Evolutionary conservation across 2,329 filamentous ascomycete species (phyloP).

Genomic region (Erysiphe pisi): DNA sequence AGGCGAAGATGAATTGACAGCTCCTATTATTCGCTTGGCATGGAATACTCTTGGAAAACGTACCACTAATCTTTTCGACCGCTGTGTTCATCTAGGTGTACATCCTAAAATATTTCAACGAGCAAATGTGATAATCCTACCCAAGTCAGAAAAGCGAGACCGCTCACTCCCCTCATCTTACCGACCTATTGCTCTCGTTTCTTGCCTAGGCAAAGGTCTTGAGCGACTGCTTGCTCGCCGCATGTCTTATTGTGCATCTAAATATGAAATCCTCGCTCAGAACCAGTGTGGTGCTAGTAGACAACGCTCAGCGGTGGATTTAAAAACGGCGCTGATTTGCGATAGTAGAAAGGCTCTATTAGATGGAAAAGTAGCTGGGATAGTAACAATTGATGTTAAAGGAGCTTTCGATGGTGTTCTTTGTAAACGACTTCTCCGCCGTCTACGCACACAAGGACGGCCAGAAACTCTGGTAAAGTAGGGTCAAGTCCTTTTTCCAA

Average conservation of each 20-base stretch:
- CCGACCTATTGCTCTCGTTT: slow-evolving; percentile 1
- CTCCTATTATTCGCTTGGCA: not conserved
- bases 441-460: slow-evolving; percentile 1
- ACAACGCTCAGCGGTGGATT: slow-evolving; percentile 7
- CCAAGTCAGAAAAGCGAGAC: not conserved
- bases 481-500: slow-evolving; percentile 6
- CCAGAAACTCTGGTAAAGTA: not conserved
- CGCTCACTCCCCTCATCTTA: not conserved
- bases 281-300: not conserved
- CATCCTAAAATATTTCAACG: slow-evolving; percentile 15
- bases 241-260: not conserved
- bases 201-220: slow-evolving; percentile 10
- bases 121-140: slow-evolving; percentile 9
- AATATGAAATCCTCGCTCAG: not conserved
- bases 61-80: not conserved
- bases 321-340: not conserved
- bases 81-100: not conserved
- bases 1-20: not conserved
- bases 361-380: slow-evolving; percentile 12
- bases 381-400: slow-evolving; percentile 26
- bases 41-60: not conserved
- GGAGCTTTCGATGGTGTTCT: slow-evolving; percentile 13
- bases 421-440: not conserved
- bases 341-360: not conserved
- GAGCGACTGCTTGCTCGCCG: not conserved